These are phyloP conservation scores for Linanthus parryae DNA, from an alignment of 148 eudicot species.

Conservation along the genomic window DNA sequence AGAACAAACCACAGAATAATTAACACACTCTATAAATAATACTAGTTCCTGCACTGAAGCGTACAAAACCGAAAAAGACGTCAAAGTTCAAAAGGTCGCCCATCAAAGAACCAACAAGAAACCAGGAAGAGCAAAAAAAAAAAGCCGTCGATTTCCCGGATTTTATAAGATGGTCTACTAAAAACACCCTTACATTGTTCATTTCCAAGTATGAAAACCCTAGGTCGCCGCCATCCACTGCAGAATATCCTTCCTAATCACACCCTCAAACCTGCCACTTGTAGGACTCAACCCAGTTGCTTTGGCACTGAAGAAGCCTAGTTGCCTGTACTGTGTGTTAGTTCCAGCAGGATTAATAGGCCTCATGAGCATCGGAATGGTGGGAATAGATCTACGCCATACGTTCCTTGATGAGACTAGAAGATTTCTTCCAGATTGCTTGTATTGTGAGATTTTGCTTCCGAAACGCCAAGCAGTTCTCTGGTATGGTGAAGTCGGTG, in stretches of 20 bases:
- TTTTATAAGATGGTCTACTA: too few relatives aligned
- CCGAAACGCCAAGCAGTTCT: slow-evolving; percentile 23
- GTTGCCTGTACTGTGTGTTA: slow-evolving; percentile 45
- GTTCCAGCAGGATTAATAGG: slow-evolving; percentile 33
- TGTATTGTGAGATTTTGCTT: not conserved
- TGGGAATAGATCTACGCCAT: slow-evolving; percentile 44
- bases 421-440: slow-evolving; percentile 1
- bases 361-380: slow-evolving; percentile 41
- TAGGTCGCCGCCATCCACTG: slow-evolving; percentile 38
- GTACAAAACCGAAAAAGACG: too few relatives aligned
- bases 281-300: slow-evolving; percentile 15
- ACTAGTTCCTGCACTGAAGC: too few relatives aligned
- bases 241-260: slow-evolving; percentile 59
- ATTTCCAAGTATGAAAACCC: not conserved
- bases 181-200: too few relatives aligned
- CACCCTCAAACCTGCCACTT: slow-evolving; percentile 23
- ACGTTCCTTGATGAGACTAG: slow-evolving; percentile 33
- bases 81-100: too few relatives aligned
- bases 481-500: not conserved
- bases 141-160: too few relatives aligned
- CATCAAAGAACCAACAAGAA: too few relatives aligned
- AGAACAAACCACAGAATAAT: too few relatives aligned
- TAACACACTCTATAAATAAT: too few relatives aligned
- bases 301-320: slow-evolving; percentile 20
- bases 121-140: too few relatives aligned